These are phyloP conservation scores for Fusarium neocosmosporiellum DNA, from an alignment of 2,329 filamentous ascomycete genomes.

Conservation along the genomic window DNA sequence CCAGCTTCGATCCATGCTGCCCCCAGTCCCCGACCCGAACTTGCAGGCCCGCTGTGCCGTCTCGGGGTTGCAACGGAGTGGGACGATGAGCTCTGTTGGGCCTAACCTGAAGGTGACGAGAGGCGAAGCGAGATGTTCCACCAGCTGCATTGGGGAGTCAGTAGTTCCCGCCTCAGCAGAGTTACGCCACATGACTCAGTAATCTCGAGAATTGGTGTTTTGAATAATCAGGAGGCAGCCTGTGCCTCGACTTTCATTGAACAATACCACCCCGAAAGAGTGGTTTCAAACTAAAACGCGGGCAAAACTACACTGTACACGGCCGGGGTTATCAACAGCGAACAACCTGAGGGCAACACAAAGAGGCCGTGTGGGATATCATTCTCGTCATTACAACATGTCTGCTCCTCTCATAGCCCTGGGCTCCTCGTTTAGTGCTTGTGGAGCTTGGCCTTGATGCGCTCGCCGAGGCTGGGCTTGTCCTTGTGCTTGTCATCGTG, in stretches of 20 bases:
- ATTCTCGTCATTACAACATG: conserved; percentile 26
- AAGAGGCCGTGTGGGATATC: conserved; percentile 26
- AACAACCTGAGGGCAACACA: conserved; percentile 1
- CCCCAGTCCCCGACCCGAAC: background rate
- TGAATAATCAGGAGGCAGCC: background rate
- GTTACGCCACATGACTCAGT: background rate
- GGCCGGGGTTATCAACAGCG: background rate
- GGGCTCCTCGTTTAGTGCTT: conserved; percentile 48
- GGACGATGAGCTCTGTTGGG: background rate
- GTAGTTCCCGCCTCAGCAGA: background rate
- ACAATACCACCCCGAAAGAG: background rate
- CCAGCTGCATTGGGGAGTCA: background rate
- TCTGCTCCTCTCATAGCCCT: background rate
- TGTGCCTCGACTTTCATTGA: conserved; percentile 4
- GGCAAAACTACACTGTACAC: background rate
- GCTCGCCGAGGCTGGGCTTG: conserved; percentile 68
- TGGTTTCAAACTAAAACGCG: background rate
- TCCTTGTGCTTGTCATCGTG: conserved; percentile 44
- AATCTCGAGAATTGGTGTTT: background rate
- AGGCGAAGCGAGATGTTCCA: background rate
- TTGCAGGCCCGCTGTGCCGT: conserved; percentile 1
- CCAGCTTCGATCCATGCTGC: background rate
- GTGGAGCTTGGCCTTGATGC: conserved; percentile 78
- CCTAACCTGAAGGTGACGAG: background rate
- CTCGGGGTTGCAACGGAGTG: background rate